Evolutionary conservation across 768 basidiomycete genomes (phyloP).

Genomic region (Cyclocybe aegerita): DNA sequence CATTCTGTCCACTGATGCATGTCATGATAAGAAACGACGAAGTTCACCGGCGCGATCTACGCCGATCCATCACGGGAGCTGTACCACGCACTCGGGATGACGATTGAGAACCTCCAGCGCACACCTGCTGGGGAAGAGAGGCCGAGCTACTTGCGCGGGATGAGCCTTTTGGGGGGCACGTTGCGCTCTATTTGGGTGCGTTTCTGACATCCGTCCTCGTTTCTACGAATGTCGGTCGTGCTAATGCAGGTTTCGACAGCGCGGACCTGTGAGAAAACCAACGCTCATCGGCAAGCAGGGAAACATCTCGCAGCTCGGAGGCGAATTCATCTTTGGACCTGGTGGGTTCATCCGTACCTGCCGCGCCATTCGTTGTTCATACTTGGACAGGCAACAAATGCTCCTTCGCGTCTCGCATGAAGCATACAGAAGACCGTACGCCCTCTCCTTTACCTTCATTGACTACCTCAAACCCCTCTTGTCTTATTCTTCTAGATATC

Average conservation of each 20-base stretch:
- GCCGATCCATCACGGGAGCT: conserved; percentile 63
- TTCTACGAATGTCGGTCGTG: neutral
- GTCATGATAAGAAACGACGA: conserved; percentile 40
- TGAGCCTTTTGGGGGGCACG: conserved; percentile 26
- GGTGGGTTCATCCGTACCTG: conserved; percentile 31
- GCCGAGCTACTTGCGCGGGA: conserved; percentile 42
- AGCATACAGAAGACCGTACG: conserved; percentile 61
- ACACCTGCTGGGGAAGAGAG: conserved; percentile 46
- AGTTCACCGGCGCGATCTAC: conserved; percentile 50
- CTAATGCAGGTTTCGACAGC: conserved; percentile 12
- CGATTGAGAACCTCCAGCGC: conserved; percentile 39
- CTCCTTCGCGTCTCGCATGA: conserved; percentile 56
- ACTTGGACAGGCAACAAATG: conserved; percentile 38
- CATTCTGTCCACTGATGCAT: neutral
- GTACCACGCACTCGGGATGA: conserved; percentile 63
- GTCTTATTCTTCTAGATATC: conserved; percentile 35
- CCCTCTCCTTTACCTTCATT: conserved; percentile 17
- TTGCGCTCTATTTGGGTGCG: conserved; percentile 45
- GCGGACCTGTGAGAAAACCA: conserved; percentile 42
- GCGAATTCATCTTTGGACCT: conserved; percentile 62
- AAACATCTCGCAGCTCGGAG: conserved; percentile 60
- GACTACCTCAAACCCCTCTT: neutral
- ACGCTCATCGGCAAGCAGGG: conserved; percentile 59
- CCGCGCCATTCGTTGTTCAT: neutral
- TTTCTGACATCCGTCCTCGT: neutral